These are phyloP conservation scores for Dillenia suffruticosa DNA, from an alignment of 164 flowering plant genomes.

Conservation along the genomic window DNA sequence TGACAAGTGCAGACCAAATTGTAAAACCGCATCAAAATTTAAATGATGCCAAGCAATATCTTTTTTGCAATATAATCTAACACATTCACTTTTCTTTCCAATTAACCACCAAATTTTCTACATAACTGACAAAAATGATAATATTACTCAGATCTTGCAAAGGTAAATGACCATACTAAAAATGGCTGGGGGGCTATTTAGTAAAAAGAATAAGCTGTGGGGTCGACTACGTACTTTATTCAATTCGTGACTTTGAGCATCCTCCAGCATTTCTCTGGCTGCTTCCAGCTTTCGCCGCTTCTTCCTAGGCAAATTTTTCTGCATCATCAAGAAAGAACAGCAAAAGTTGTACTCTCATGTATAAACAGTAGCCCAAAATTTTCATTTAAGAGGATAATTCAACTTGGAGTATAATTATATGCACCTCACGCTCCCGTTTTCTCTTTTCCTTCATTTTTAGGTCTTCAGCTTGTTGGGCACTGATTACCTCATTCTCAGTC, in stretches of 20 bases:
- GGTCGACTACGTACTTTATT: conserved; percentile 19
- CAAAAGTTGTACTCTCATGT: not conserved
- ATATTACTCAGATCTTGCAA: no score
- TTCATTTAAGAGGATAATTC: not conserved
- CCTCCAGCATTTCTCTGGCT: conserved; percentile 81
- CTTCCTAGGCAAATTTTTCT: conserved; percentile 89
- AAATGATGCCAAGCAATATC: no score
- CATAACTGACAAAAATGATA: no score
- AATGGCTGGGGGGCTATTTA: no score
- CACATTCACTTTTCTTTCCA: no score
- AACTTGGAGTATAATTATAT: not conserved
- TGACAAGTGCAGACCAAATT: no score
- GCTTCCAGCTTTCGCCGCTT: conserved; percentile 88
- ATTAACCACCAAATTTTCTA: no score
- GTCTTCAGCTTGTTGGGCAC: conserved; percentile 85
- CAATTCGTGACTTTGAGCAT: conserved; percentile 32
- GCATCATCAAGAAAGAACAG: conserved; percentile 4
- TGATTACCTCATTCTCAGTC: conserved; percentile 48
- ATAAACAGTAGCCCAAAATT: not conserved
- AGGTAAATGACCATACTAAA: no score
- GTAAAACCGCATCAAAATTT: no score
- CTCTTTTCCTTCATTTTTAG: conserved; percentile 82
- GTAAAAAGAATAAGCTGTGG: no score
- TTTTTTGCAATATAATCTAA: no score
- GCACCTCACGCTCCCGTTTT: conserved; percentile 81